Conservation (phyloP, 495 filamentous ascomycete species). For the Hyaloscypha variabilis region DNA sequence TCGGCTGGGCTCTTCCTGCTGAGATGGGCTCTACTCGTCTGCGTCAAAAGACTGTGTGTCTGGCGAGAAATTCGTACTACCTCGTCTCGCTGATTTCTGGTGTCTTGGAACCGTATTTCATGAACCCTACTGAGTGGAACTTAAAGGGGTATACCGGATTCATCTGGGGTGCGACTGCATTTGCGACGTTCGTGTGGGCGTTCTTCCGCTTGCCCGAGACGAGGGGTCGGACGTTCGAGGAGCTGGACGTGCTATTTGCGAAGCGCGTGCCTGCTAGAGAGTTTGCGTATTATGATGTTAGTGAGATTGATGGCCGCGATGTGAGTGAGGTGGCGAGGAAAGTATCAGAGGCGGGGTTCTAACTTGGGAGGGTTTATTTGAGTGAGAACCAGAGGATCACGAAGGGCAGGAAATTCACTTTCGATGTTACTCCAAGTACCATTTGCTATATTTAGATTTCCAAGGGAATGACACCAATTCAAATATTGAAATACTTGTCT, state of each 20-base stretch:
- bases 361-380: too few species aligned
- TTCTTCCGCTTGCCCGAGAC: constrained; percentile 79
- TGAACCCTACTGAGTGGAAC: constrained; percentile 71
- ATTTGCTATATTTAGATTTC: too few species aligned
- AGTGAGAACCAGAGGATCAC: too few species aligned
- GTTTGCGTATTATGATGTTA: constrained; percentile 9
- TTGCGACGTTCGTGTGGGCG: constrained; percentile 67
- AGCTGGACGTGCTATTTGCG: constrained; percentile 71
- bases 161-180: constrained; percentile 34
- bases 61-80: constrained; percentile 52
- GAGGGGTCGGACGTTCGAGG: constrained; percentile 68
- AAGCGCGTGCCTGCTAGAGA: constrained; percentile 10
- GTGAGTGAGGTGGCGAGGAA: constrained; percentile 3
- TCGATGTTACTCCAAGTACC: too few species aligned
- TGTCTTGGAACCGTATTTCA: constrained; percentile 71
- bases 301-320: not conserved
- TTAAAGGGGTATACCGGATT: constrained; percentile 53
- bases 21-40: constrained; percentile 24
- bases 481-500: too few species aligned
- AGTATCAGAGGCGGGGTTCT: not conserved
- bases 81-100: constrained; percentile 59
- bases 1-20: constrained; percentile 44
- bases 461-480: too few species aligned
- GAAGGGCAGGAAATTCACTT: too few species aligned
- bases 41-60: constrained; percentile 17